Percentiles rank a stretch among this genome's conserved stretches.
phyloP scores from a whole-genome alignment of 768 basidiomycete genomes.

The Kwoniella heveanensis region DNA sequence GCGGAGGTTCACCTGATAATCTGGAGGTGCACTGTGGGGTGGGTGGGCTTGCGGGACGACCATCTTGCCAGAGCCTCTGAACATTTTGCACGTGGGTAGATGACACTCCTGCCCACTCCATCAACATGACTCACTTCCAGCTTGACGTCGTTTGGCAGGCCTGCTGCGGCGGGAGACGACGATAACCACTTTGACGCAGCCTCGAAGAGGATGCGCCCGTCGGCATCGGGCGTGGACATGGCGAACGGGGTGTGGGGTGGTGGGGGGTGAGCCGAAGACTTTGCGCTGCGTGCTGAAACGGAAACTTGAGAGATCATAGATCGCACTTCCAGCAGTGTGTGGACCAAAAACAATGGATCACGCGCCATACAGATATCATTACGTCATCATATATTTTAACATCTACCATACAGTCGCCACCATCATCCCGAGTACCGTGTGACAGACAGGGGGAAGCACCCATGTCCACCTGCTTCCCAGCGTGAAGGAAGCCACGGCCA shows the following conservation, averaged over 20 bases:
- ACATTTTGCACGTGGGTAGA: too few species aligned
- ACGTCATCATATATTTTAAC: conserved; percentile 20
- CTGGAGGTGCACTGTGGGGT: too few species aligned
- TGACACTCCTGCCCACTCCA: too few species aligned
- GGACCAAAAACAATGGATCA: too few species aligned
- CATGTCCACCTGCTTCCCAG: conserved; percentile 23
- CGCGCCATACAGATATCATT: neutral
- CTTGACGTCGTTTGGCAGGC: conserved; percentile 46
- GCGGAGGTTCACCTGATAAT: too few species aligned
- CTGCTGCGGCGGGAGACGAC: conserved; percentile 44
- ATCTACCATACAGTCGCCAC: conserved; percentile 2
- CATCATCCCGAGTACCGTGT: conserved; percentile 6
- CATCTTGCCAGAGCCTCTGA: too few species aligned
- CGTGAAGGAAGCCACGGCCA: conserved; percentile 7
- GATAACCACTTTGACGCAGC: conserved; percentile 46
- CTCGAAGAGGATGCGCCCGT: conserved; percentile 23
- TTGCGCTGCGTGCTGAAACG: neutral
- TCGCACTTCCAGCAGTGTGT: too few species aligned
- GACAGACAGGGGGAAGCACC: conserved; percentile 5
- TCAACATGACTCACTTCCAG: conserved; percentile 51
- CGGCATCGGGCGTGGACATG: neutral
- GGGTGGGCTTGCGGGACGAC: too few species aligned
- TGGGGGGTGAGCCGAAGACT: too few species aligned
- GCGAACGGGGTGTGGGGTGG: too few species aligned
- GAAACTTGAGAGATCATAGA: too few species aligned